Evolutionary conservation across 306 rosid species (phyloP), one percentile per base, ranked within the genome.

Genomic region (Corylus avellana): DNA sequence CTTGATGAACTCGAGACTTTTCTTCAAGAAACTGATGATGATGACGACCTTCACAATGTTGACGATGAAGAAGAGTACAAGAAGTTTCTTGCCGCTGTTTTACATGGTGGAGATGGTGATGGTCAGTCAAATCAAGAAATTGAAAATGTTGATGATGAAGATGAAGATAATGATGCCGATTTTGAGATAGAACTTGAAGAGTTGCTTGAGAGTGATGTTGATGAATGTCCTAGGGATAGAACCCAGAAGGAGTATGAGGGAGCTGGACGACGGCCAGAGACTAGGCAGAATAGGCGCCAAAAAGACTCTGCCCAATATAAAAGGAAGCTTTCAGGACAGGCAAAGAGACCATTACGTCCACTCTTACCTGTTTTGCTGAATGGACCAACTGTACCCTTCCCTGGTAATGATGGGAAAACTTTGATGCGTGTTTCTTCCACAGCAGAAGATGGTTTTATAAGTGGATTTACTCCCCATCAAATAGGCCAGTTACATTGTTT

Each of bases 21-120:
- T 87, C 94, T 95, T 88, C 99, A 95, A 89, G 99, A 90, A 86
- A 90, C 92, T 7, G 99, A 95, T 72, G 98, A 95, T 78, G 99
- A 95, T 27, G 99, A 93, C 12, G 99, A 90, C 88, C 88, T 91
- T 82, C 97, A 90, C 79, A 90, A 93, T 82, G 93, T 86, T 55
- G 94, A 91, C 39, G 99, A 93, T 46, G 93, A 95, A 89, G 96
- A 91, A 79, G 98, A 95, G 88, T 93, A 93, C 82, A 90, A 81
- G 84, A 95, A 91, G 50, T 95, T 95, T 90, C 97, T 95, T 73
- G 72, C 97, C 48, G 90, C 97, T 59, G 96, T 95, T 50, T 88
- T 93, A 83, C 92, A 78, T 56, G 94, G 86, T 80, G 93, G 90
- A 72, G 93, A 91, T 49, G 90, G 74, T 73, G 91, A 84, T 27